Percentiles rank a stretch among this genome's conserved stretches.
Conservation (phyloP, 2,329 filamentous ascomycete genomes). For the Diaporthe vexans region DNA sequence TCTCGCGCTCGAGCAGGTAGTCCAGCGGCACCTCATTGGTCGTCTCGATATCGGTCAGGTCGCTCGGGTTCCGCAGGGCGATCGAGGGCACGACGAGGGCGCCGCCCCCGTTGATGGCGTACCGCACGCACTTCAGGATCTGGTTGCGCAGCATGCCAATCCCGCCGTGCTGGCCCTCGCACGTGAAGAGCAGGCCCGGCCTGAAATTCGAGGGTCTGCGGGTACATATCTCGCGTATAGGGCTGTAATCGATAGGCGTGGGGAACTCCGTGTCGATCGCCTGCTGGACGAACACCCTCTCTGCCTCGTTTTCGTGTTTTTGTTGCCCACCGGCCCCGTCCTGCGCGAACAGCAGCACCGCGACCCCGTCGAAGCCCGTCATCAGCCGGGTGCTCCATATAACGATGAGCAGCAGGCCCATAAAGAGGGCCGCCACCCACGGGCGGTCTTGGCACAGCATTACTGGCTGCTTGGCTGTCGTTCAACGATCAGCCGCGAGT, state of each 20-base stretch:
- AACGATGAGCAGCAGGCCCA: slow-evolving; percentile 36
- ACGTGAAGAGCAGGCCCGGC: slow-evolving; percentile 54
- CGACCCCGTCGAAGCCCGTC: slow-evolving; percentile 36
- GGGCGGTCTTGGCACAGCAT: slow-evolving; percentile 41
- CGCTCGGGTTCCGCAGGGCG: slow-evolving; percentile 50
- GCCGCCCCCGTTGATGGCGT: slow-evolving; percentile 55
- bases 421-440: slow-evolving; percentile 32
- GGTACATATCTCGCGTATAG: slow-evolving; percentile 52
- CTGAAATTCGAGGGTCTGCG: slow-evolving; percentile 49
- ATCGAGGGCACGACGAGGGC: slow-evolving; percentile 55
- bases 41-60: slow-evolving; percentile 51
- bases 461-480: slow-evolving; percentile 17
- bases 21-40: slow-evolving; percentile 48
- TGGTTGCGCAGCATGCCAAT: slow-evolving; percentile 57
- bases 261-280: slow-evolving; percentile 53
- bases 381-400: slow-evolving; percentile 41
- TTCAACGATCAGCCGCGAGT: slow-evolving; percentile 10
- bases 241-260: slow-evolving; percentile 51
- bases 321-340: not conserved
- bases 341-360: slow-evolving; percentile 36
- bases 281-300: slow-evolving; percentile 45
- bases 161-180: slow-evolving; percentile 56
- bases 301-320: slow-evolving; percentile 36
- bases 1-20: slow-evolving; percentile 48
- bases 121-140: slow-evolving; percentile 57